Conservation (phyloP, 2,329 filamentous ascomycete species). For the Penicillium sp. region DNA sequence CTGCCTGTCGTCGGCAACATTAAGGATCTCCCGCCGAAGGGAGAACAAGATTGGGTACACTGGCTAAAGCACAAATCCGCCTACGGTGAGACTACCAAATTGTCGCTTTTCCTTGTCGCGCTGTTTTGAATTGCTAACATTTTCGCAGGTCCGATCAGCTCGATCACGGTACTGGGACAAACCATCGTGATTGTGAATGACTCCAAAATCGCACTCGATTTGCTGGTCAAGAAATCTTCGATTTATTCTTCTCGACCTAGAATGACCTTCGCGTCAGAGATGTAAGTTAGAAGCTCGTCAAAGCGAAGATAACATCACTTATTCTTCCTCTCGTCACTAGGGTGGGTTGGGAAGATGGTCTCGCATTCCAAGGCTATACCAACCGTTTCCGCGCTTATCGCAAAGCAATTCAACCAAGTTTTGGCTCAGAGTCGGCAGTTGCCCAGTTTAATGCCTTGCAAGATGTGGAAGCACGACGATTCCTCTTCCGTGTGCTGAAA, state of each 20-base stretch:
- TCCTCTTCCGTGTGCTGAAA: slow-evolving; percentile 44
- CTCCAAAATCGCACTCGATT: slow-evolving; percentile 28
- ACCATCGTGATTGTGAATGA: slow-evolving; percentile 40
- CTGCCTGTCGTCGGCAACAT: slow-evolving; percentile 53
- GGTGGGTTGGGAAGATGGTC: slow-evolving; percentile 37
- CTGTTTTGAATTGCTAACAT: background rate
- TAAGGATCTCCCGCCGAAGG: slow-evolving; percentile 45
- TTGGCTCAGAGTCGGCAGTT: slow-evolving; percentile 40
- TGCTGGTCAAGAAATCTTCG: slow-evolving; percentile 35
- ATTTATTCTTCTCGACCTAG: slow-evolving; percentile 32
- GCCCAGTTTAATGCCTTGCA: slow-evolving; percentile 44
- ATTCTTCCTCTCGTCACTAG: slow-evolving; percentile 12
- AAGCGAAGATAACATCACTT: background rate
- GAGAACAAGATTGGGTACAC: slow-evolving; percentile 41
- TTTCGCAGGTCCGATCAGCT: slow-evolving; percentile 36
- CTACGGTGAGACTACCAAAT: slow-evolving; percentile 29
- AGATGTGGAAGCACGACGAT: slow-evolving; percentile 46
- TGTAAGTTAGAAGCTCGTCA: slow-evolving; percentile 27
- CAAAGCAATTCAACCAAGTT: slow-evolving; percentile 45
- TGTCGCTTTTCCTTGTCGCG: too few relatives aligned
- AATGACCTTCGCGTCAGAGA: slow-evolving; percentile 34
- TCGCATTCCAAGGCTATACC: slow-evolving; percentile 39
- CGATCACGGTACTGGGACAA: slow-evolving; percentile 37
- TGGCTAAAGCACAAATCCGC: slow-evolving; percentile 46
- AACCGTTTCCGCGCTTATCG: slow-evolving; percentile 43